These are phyloP conservation scores for Amaranthus cruentus DNA, from an alignment of 148 eudicot species.

Conservation along the genomic window DNA sequence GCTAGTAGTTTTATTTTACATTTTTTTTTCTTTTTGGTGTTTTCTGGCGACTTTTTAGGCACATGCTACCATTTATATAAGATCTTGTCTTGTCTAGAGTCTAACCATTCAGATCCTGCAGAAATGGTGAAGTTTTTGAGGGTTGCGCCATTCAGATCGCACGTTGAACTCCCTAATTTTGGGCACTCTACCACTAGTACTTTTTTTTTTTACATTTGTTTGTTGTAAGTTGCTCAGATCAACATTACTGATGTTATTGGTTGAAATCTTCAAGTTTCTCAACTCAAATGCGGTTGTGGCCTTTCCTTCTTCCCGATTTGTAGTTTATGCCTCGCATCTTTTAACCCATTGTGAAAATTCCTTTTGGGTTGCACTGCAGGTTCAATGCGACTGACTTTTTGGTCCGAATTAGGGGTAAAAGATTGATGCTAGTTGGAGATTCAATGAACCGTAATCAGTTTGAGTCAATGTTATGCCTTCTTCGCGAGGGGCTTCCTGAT, in stretches of 20 bases:
- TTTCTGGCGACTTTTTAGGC: too few relatives aligned
- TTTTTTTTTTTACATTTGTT: neutral
- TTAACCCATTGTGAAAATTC: neutral
- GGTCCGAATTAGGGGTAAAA: constrained; percentile 71
- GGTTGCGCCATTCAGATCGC: too few relatives aligned
- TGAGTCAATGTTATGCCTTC: constrained; percentile 85
- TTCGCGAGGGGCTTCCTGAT: constrained; percentile 65
- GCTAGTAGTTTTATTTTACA: too few relatives aligned
- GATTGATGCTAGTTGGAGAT: constrained; percentile 87
- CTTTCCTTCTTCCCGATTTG: neutral
- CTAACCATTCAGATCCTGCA: too few relatives aligned
- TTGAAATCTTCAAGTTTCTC: neutral
- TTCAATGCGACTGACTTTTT: constrained; percentile 83
- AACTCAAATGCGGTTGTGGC: neutral
- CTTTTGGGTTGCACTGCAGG: constrained; percentile 31
- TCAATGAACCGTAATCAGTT: constrained; percentile 95
- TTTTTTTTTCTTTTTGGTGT: too few relatives aligned
- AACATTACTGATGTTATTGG: neutral
- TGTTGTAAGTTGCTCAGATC: neutral
- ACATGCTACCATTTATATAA: too few relatives aligned
- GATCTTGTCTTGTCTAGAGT: too few relatives aligned
- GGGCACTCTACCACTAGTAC: neutral
- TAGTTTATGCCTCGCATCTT: neutral
- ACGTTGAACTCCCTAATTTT: too few relatives aligned
- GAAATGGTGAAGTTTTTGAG: too few relatives aligned